These are phyloP conservation scores for Eimeria maxima DNA, from an alignment of 169 alveolate genomes.

Conservation along the genomic window DNA sequence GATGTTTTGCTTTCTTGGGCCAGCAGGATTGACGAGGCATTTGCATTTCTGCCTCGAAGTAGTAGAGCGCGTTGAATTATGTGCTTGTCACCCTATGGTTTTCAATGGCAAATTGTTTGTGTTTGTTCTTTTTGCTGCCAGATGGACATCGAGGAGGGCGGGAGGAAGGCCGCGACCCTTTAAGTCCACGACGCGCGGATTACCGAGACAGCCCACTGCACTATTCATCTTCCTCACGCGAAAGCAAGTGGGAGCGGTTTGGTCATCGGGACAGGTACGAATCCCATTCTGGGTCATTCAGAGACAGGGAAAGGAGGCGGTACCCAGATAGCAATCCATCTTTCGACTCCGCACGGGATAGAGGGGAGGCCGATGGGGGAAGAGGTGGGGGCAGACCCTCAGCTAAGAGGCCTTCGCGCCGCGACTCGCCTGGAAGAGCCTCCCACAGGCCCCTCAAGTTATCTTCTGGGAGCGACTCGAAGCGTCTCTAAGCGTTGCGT, in stretches of 20 bases:
- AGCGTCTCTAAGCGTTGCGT: conserved; percentile 45
- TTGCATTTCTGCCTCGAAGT: background rate
- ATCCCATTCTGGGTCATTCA: conserved; percentile 2
- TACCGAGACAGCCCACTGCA: conserved; percentile 52
- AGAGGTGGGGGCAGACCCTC: conserved; percentile 39
- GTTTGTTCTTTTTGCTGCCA: background rate
- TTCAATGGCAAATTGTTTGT: background rate
- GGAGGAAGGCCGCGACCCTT: conserved; percentile 33
- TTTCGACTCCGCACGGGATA: background rate
- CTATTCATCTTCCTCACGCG: conserved; percentile 34
- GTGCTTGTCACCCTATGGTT: background rate
- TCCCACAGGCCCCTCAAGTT: conserved; percentile 42
- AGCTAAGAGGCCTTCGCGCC: conserved; percentile 62
- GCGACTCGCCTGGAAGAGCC: conserved; percentile 44
- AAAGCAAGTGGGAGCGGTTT: conserved; percentile 55
- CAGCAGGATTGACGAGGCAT: background rate
- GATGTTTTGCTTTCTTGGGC: background rate
- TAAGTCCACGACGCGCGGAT: background rate
- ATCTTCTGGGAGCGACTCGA: conserved; percentile 6
- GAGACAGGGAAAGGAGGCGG: conserved; percentile 67
- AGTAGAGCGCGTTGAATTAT: background rate
- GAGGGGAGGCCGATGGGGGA: conserved; percentile 1
- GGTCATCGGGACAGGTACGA: conserved; percentile 52
- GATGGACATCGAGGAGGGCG: conserved; percentile 54
- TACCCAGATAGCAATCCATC: conserved; percentile 12